Percentiles rank a stretch among this genome's conserved stretches.
These are phyloP conservation scores for Diplodia corticola DNA, from an alignment of 2,329 filamentous ascomycete species.

Conservation along the genomic window DNA sequence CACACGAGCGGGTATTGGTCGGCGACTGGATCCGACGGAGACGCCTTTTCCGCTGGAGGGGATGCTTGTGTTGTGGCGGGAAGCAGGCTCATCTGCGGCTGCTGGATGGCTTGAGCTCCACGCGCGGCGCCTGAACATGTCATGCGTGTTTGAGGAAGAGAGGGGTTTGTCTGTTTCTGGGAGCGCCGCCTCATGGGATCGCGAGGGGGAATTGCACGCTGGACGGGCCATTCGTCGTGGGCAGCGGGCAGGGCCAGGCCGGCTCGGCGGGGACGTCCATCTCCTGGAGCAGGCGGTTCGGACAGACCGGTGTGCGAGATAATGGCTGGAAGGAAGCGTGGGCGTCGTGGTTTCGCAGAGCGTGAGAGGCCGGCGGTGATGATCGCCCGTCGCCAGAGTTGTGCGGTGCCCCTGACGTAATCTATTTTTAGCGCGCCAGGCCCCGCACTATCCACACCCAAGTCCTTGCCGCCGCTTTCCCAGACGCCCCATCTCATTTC, in stretches of 20 bases:
- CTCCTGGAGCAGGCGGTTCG: not conserved
- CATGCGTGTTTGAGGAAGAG: not conserved
- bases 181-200: not conserved
- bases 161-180: not conserved
- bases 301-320: not conserved
- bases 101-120: not conserved
- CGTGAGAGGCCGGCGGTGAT: not conserved
- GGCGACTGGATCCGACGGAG: not conserved
- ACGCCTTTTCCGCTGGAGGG: not conserved
- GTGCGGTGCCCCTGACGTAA: not conserved
- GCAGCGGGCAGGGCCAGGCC: too few relatives aligned
- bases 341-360: not conserved
- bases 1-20: not conserved
- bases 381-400: too few relatives aligned
- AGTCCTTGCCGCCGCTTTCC: not conserved
- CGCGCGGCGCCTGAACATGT: not conserved
- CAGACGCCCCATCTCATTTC: not conserved
- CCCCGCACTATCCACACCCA: not conserved
- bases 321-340: not conserved
- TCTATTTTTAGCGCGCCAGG: not conserved
- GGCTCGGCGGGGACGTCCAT: not conserved
- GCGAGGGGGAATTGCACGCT: not conserved
- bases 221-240: not conserved
- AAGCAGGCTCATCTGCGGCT: not conserved
- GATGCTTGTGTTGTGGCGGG: not conserved